Evolutionary conservation across 176 grass and related monocot species (phyloP), one percentile per base, ranked within the genome.

Genomic region (Thalia dealbata): DNA sequence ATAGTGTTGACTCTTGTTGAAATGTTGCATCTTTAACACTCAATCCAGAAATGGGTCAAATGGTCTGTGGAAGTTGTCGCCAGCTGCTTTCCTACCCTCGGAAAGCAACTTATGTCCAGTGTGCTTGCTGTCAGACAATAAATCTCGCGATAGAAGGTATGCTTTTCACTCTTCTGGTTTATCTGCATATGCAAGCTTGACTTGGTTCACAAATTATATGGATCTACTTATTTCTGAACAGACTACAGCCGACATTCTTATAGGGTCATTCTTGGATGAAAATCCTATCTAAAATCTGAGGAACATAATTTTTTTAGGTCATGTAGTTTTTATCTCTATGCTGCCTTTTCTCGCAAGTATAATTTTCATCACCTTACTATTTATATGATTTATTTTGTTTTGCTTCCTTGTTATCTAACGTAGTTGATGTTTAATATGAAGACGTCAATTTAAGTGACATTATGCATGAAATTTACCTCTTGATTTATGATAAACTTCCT

Each of bases 61-160:
- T 96, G 86, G 84, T 91, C 14, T 96, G 92, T 13, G 92, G 92
- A 72, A 72, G 50, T 73, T 96, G 88, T 71, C 84, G 55, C 30
- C 67, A 83, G 30, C 86, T 96, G 71, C 64, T 96, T 76, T 87
- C 77, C 72, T 96, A 96, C 87, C 79, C 84, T 71, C 71, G 51
- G 21, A 83, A 81, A 42, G 81, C 86, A 75, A 62, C 25, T 81
- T 82, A 87, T 89, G 88, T 96, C 77, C 86, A 85, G 42, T 96
- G 92, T 72, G 77, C 73, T 45, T 77, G 77, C 78, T 96, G 92
- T 81, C 75, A 26, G 73, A 89, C 84, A 85, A 75, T 89, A 78
- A 96, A 89, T 76, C 81, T 91, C 79, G 88, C 91, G 65, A 52
- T 96, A 79, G 82, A 96, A 89, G 92, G 88, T 96, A 73, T 13